phyloP scores from a whole-genome alignment of 78 protist genomes.

The Anaeramoeba flamelloides region DNA sequence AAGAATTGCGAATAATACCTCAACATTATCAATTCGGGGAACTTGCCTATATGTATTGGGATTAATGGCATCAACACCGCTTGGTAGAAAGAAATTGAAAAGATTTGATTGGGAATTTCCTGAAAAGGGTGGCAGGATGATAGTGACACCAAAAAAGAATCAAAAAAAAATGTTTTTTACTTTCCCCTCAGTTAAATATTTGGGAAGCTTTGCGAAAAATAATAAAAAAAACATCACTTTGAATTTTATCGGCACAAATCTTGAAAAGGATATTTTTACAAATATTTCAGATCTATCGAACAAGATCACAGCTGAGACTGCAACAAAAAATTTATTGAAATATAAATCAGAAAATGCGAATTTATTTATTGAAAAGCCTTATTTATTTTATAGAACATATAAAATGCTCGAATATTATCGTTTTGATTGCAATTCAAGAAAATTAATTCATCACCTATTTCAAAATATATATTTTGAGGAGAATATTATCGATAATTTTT shows the following conservation, averaged over 20 bases:
- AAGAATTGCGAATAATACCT: not conserved
- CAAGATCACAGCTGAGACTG: not conserved
- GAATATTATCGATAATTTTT: not conserved
- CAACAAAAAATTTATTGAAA: too few relatives aligned
- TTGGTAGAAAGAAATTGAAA: not conserved
- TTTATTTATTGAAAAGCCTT: not conserved
- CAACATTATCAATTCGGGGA: not conserved
- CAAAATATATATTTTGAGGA: not conserved
- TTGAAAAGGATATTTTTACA: not conserved
- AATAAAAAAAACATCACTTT: too few relatives aligned
- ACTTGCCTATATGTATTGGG: not conserved
- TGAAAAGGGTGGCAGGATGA: not conserved
- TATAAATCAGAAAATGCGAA: not conserved
- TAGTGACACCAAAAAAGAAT: not conserved
- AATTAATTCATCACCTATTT: not conserved
- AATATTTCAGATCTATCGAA: not conserved
- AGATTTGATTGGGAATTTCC: not conserved
- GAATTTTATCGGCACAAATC: too few relatives aligned
- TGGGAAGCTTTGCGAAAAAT: not conserved
- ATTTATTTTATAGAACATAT: not conserved
- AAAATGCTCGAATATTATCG: not conserved
- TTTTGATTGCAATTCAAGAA: not conserved
- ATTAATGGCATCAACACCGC: not conserved
- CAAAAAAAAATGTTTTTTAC: not conserved
- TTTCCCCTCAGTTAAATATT: not conserved